A percentile compares a stretch with the other conserved stretches of the same genome.
These are phyloP conservation scores for Amanita polypyramis DNA, from an alignment of 768 basidiomycete genomes.

Conservation along the genomic window DNA sequence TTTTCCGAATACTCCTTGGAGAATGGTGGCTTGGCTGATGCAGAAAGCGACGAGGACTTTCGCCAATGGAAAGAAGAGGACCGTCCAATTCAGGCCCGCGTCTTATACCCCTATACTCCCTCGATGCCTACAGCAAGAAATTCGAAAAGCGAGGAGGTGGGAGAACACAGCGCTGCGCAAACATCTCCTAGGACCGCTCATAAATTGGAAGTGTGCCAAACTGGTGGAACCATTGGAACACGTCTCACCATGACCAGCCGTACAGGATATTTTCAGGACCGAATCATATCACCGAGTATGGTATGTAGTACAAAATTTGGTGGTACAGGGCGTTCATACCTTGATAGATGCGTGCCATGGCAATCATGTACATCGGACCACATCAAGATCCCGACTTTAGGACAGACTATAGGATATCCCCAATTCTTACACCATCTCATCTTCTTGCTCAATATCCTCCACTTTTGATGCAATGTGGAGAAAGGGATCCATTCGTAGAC, in stretches of 20 bases:
- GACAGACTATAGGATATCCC: slow-evolving; percentile 93
- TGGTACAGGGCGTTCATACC: slow-evolving; percentile 5
- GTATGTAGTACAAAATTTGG: slow-evolving; percentile 33
- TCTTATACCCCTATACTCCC: slow-evolving; percentile 44
- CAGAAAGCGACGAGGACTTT: slow-evolving; percentile 41
- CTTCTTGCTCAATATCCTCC: slow-evolving; percentile 92
- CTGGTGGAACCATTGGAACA: slow-evolving; percentile 66
- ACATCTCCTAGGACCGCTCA: slow-evolving; percentile 21
- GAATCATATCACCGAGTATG: slow-evolving; percentile 93
- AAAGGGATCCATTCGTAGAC: slow-evolving; percentile 91
- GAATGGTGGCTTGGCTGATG: slow-evolving; percentile 41
- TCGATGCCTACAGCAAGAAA: slow-evolving; percentile 4
- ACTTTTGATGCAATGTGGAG: slow-evolving; percentile 88
- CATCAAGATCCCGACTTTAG: slow-evolving; percentile 89
- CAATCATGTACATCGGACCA: slow-evolving; percentile 92
- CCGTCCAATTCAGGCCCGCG: slow-evolving; percentile 63
- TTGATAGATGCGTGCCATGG: slow-evolving; percentile 97
- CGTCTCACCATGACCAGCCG: slow-evolving; percentile 92
- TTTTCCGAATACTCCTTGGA: slow-evolving; percentile 16
- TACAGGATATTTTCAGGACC: slow-evolving; percentile 87
- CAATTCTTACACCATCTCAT: slow-evolving; percentile 76
- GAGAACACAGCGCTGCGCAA: slow-evolving; percentile 22
- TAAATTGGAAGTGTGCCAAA: slow-evolving; percentile 18
- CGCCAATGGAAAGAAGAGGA: slow-evolving; percentile 53
- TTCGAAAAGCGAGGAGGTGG: background rate